phyloP scores from a whole-genome alignment of 129 eudicot genomes.

The Flaveria ramosissima region DNA sequence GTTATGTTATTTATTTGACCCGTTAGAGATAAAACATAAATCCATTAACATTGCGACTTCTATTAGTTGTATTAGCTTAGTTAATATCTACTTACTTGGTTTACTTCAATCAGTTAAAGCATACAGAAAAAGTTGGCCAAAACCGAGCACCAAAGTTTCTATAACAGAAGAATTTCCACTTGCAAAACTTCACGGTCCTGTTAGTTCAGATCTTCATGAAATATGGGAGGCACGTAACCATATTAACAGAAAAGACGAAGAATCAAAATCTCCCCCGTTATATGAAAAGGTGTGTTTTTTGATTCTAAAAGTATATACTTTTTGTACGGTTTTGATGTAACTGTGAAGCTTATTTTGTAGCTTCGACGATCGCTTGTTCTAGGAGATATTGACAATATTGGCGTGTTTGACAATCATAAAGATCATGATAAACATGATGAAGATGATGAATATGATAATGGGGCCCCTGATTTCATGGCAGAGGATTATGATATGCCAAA shows the following conservation, averaged over 20 bases:
- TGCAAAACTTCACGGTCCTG: constrained; percentile 71
- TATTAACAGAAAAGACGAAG: constrained; percentile 38
- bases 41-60: background rate
- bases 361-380: constrained; percentile 78
- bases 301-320: constrained; percentile 10
- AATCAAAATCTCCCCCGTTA: constrained; percentile 49
- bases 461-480: constrained; percentile 43
- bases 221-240: constrained; percentile 63
- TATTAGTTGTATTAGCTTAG: background rate
- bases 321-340: constrained; percentile 10
- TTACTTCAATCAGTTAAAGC: constrained; percentile 61
- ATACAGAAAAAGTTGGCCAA: constrained; percentile 36
- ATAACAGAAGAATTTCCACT: constrained; percentile 67
- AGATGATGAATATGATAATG: constrained; percentile 57
- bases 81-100: background rate
- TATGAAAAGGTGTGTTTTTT: constrained; percentile 73
- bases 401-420: constrained; percentile 26
- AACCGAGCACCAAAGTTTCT: constrained; percentile 35
- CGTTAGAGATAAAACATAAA: background rate
- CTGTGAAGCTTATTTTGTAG: constrained; percentile 50
- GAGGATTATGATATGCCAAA: constrained; percentile 71
- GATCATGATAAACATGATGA: constrained; percentile 53
- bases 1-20: background rate
- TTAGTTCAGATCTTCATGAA: constrained; percentile 58
- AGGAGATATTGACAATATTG: constrained; percentile 43